These are phyloP conservation scores for Pezicula carpinea DNA, from an alignment of 2,329 filamentous ascomycete species.

Conservation along the genomic window DNA sequence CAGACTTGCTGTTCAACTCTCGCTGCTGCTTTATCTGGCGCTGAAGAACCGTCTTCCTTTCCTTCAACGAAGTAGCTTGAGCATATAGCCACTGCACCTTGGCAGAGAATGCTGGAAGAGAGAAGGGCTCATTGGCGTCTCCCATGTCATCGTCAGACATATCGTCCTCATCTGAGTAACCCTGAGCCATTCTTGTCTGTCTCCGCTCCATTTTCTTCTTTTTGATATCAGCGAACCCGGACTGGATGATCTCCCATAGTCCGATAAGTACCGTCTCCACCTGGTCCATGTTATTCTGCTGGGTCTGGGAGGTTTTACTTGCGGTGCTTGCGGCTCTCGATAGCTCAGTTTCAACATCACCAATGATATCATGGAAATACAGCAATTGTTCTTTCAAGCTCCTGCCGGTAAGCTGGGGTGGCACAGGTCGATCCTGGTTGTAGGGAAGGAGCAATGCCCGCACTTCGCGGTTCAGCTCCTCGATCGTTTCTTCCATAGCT, in stretches of 20 bases:
- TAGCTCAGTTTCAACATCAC: conserved; percentile 36
- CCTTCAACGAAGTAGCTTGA: conserved; percentile 71
- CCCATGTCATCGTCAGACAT: conserved; percentile 58
- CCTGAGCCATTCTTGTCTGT: conserved; percentile 50
- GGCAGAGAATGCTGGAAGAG: conserved; percentile 68
- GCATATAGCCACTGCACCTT: conserved; percentile 76
- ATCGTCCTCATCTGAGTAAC: conserved; percentile 51
- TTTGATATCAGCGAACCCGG: conserved; percentile 48
- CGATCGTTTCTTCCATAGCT: conserved; percentile 46
- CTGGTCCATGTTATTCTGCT: conserved; percentile 42
- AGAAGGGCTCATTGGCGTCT: conserved; percentile 58
- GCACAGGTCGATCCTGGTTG: conserved; percentile 46
- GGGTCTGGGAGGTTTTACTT: conserved; percentile 20
- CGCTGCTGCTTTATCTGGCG: conserved; percentile 94
- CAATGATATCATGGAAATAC: conserved; percentile 61
- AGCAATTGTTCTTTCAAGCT: conserved; percentile 62
- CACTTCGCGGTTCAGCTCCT: conserved; percentile 60
- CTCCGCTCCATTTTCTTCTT: conserved; percentile 49
- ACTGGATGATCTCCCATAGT: conserved; percentile 47
- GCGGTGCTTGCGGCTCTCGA: conserved; percentile 14
- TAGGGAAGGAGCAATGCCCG: conserved; percentile 50
- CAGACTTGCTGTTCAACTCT: conserved; percentile 84
- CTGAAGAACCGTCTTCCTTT: conserved; percentile 85
- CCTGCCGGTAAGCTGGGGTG: conserved; percentile 51
- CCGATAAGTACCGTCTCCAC: conserved; percentile 48